These are phyloP conservation scores for Penicilliopsis zonata DNA, from an alignment of 495 filamentous ascomycete genomes.

Conservation along the genomic window DNA sequence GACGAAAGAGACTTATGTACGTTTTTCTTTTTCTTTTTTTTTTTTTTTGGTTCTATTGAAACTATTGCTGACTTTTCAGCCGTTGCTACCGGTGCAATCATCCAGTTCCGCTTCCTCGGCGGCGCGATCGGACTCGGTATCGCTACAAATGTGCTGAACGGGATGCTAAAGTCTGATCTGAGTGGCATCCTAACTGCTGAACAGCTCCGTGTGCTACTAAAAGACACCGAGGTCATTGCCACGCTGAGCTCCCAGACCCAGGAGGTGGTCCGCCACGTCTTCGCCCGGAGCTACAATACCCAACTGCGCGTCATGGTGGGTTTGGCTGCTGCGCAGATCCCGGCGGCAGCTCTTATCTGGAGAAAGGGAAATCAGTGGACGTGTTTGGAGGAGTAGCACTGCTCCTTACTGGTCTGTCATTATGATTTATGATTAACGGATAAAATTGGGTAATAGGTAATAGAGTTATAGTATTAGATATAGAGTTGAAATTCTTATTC, in stretches of 20 bases:
- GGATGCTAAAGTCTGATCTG: conserved; percentile 11
- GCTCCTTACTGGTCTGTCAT: too few relatives aligned
- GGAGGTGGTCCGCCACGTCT: conserved; percentile 5
- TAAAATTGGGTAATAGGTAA: too few relatives aligned
- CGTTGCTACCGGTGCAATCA: conserved; percentile 41
- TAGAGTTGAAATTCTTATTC: too few relatives aligned
- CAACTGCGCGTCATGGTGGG: conserved; percentile 19
- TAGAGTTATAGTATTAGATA: too few relatives aligned
- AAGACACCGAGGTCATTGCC: conserved; percentile 8
- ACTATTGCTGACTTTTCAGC: too few relatives aligned
- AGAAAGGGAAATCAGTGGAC: too few relatives aligned
- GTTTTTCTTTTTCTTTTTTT: conserved; percentile 1
- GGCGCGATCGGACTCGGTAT: conserved; percentile 41
- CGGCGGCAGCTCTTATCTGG: too few relatives aligned
- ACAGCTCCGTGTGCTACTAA: conserved; percentile 14
- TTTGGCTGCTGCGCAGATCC: too few relatives aligned
- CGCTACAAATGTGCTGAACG: conserved; percentile 23
- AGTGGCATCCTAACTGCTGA: conserved; percentile 7
- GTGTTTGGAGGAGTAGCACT: too few relatives aligned
- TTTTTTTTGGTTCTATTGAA: neutral
- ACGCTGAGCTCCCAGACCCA: conserved; percentile 6
- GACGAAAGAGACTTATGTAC: conserved; percentile 33
- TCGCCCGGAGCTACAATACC: conserved; percentile 12
- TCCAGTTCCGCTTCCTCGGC: conserved; percentile 45
- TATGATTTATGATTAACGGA: too few relatives aligned